Percentiles rank a stretch among this genome's conserved stretches.
phyloP scores from a whole-genome alignment of 163 green algal species.

The Prototheca cutis region DNA sequence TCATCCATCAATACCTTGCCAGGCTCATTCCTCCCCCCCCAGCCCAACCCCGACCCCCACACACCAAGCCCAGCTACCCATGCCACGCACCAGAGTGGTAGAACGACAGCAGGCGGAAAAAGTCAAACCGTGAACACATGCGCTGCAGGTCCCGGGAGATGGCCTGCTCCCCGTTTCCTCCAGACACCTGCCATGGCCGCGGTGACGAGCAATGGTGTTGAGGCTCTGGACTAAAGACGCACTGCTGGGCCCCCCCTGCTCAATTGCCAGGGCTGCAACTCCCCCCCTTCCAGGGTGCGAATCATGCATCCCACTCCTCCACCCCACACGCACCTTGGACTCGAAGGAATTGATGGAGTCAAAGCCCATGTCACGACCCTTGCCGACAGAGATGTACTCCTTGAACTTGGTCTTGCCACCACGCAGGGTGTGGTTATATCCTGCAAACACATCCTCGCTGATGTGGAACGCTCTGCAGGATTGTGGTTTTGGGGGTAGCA shows the following conservation, averaged over 20 bases:
- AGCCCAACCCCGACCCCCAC: too few relatives aligned
- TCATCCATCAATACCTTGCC: too few relatives aligned
- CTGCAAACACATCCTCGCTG: constrained; percentile 76
- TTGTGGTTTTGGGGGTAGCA: too few relatives aligned
- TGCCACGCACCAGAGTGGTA: constrained; percentile 58
- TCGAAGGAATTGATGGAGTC: constrained; percentile 86
- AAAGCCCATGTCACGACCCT: constrained; percentile 87
- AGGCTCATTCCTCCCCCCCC: too few relatives aligned
- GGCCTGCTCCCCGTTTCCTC: constrained; percentile 77
- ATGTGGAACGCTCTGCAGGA: constrained; percentile 64
- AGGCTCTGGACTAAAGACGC: too few relatives aligned
- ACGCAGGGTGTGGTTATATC: constrained; percentile 73
- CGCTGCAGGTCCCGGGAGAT: constrained; percentile 66
- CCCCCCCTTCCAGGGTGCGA: too few relatives aligned
- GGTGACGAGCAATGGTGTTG: too few relatives aligned
- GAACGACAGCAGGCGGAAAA: constrained; percentile 69
- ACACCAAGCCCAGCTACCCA: too few relatives aligned
- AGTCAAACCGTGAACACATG: constrained; percentile 67
- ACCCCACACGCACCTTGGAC: constrained; percentile 54
- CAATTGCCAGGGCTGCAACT: too few relatives aligned
- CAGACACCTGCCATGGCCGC: constrained; percentile 52
- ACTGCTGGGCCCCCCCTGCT: too few relatives aligned
- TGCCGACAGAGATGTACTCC: constrained; percentile 80
- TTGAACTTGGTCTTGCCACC: constrained; percentile 72
- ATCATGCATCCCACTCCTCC: too few relatives aligned